phyloP scores from a whole-genome alignment of 176 grass and related monocot genomes.

The Oryza meridionalis region DNA sequence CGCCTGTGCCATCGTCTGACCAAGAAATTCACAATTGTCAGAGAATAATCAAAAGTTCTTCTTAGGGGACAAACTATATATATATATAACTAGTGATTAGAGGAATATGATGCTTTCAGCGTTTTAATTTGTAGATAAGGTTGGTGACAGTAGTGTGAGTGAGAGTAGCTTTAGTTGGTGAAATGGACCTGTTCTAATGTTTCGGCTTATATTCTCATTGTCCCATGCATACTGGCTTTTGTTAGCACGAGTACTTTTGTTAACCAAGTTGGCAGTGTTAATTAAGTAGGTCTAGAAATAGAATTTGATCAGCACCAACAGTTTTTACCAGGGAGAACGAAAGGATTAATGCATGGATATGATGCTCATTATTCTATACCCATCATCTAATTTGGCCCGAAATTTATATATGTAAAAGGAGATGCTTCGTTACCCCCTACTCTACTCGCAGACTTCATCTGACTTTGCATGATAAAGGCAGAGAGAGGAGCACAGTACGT shows the following conservation, averaged over 20 bases:
- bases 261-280: background rate
- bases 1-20: constrained; percentile 75
- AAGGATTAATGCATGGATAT: background rate
- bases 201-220: constrained; percentile 16
- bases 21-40: background rate
- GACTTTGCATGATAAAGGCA: no score
- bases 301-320: background rate
- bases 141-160: background rate
- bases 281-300: background rate
- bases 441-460: no score
- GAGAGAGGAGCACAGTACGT: no score
- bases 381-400: no score
- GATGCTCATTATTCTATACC: no score
- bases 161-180: background rate
- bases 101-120: constrained; percentile 9
- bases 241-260: background rate
- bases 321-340: background rate
- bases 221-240: background rate
- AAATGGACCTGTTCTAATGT: constrained; percentile 17
- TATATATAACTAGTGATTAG: background rate
- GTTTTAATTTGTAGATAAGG: background rate
- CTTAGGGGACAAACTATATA: background rate
- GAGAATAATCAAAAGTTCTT: constrained; percentile 11
- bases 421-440: no score
- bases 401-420: no score